Percentiles rank a stretch among this genome's conserved stretches.
phyloP scores from a whole-genome alignment of 257 asterid species.

The Haberlea rhodopensis region DNA sequence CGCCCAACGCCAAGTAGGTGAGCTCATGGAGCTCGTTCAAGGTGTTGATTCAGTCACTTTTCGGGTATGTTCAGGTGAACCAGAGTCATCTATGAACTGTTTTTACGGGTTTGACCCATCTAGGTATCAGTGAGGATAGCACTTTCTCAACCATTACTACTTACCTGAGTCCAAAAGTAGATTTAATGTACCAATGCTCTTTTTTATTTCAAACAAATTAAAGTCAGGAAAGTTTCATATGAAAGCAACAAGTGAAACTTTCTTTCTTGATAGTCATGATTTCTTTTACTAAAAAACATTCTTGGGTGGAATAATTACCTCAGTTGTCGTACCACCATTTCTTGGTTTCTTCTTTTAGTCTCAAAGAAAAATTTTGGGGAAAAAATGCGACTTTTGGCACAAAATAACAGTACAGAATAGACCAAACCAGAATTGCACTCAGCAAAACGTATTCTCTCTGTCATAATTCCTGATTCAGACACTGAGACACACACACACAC shows the following conservation, averaged over 20 bases:
- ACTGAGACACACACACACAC: neutral
- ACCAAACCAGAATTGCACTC: conserved; percentile 32
- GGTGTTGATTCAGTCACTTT: no score
- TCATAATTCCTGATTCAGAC: conserved; percentile 9
- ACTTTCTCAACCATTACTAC: neutral
- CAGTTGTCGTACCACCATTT: conserved; percentile 34
- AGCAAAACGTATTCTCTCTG: conserved; percentile 22
- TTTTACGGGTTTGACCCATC: no score
- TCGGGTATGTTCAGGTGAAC: no score
- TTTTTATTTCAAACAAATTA: conserved; percentile 1
- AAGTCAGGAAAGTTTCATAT: conserved; percentile 6
- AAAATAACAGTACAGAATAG: conserved; percentile 26
- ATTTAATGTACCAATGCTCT: conserved; percentile 32
- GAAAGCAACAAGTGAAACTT: conserved; percentile 39
- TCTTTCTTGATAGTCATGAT: conserved; percentile 42
- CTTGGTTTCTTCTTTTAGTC: conserved; percentile 13
- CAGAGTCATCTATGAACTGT: no score
- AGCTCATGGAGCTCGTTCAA: no score
- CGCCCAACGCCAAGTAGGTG: no score
- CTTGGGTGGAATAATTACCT: conserved; percentile 36
- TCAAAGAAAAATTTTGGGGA: conserved; percentile 15
- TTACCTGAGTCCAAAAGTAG: conserved; percentile 26
- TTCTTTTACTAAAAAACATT: conserved; percentile 26
- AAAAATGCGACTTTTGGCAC: conserved; percentile 16
- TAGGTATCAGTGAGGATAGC: no score